phyloP scores from a whole-genome alignment of 768 basidiomycete genomes.

The Mycena filopes region DNA sequence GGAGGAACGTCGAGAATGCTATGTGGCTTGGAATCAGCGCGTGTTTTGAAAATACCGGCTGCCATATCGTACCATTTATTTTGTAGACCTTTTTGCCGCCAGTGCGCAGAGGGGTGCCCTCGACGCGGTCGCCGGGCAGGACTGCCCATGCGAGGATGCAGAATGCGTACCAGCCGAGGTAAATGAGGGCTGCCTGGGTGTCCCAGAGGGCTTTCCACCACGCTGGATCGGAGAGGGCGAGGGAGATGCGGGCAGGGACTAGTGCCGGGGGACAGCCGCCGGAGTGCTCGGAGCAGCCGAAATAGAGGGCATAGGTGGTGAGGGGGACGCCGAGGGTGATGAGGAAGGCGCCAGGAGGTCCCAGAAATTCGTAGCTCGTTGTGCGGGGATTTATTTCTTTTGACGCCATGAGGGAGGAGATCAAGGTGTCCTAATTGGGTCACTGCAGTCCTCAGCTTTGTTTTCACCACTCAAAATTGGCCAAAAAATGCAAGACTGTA shows the following conservation, averaged over 20 bases:
- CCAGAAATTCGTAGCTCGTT: constrained; percentile 82
- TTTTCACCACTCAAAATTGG: too few relatives aligned
- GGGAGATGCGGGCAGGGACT: constrained; percentile 56
- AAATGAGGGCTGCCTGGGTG: constrained; percentile 76
- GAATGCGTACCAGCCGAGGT: constrained; percentile 93
- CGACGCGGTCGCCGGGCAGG: constrained; percentile 78
- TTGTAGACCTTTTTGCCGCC: constrained; percentile 88
- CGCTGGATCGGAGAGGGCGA: constrained; percentile 55
- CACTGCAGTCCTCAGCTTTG: too few relatives aligned
- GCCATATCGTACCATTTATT: constrained; percentile 87
- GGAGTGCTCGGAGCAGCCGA: constrained; percentile 76
- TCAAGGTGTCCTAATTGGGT: neutral
- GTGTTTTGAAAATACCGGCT: neutral
- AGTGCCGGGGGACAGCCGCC: constrained; percentile 75
- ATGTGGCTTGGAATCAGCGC: constrained; percentile 4
- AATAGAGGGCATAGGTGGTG: constrained; percentile 79
- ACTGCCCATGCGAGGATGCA: constrained; percentile 83
- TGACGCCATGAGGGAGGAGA: constrained; percentile 15
- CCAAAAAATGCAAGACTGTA: too few relatives aligned
- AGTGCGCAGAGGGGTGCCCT: constrained; percentile 77
- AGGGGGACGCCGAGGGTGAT: constrained; percentile 78
- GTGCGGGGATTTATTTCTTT: constrained; percentile 72
- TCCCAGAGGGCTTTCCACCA: constrained; percentile 91
- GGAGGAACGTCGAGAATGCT: constrained; percentile 91
- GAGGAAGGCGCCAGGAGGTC: constrained; percentile 79